phyloP scores from a whole-genome alignment of 2,329 filamentous ascomycete species.

The Ophiostoma quercus region DNA sequence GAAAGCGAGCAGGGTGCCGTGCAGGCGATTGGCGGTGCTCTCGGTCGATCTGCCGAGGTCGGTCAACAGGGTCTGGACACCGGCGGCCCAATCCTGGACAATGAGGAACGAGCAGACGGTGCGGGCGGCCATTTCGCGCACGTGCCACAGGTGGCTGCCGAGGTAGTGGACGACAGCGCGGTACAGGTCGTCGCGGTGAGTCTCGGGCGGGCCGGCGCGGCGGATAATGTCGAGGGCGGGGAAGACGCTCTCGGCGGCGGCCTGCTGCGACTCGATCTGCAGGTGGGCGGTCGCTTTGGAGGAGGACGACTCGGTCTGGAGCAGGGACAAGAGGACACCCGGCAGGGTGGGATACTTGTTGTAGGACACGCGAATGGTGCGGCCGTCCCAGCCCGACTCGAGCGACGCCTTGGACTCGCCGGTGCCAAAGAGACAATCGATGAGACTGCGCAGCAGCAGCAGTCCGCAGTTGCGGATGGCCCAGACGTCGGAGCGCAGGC shows the following conservation, averaged over 20 bases:
- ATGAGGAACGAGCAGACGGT: constrained; percentile 62
- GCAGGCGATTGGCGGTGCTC: constrained; percentile 47
- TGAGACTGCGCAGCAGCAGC: constrained; percentile 79
- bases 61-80: constrained; percentile 37
- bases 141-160: constrained; percentile 68
- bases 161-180: constrained; percentile 57
- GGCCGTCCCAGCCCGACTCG: constrained; percentile 59
- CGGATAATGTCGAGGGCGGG: constrained; percentile 77
- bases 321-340: constrained; percentile 56
- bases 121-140: constrained; percentile 73
- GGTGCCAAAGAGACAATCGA: constrained; percentile 72
- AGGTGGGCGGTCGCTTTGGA: constrained; percentile 30
- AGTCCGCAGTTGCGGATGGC: constrained; percentile 90
- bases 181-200: constrained; percentile 51
- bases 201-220: constrained; percentile 60
- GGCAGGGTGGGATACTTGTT: constrained; percentile 63
- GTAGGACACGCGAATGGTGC: constrained; percentile 61
- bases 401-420: constrained; percentile 62
- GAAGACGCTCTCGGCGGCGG: constrained; percentile 65
- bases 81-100: constrained; percentile 44
- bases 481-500: constrained; percentile 75
- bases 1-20: constrained; percentile 53
- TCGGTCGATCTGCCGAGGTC: constrained; percentile 29
- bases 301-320: constrained; percentile 39
- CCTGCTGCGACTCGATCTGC: constrained; percentile 30